A percentile compares a stretch with the other conserved stretches of the same genome.
phyloP scores from a whole-genome alignment of 352 stramenopile species.

The Saprolegnia parasitica region DNA sequence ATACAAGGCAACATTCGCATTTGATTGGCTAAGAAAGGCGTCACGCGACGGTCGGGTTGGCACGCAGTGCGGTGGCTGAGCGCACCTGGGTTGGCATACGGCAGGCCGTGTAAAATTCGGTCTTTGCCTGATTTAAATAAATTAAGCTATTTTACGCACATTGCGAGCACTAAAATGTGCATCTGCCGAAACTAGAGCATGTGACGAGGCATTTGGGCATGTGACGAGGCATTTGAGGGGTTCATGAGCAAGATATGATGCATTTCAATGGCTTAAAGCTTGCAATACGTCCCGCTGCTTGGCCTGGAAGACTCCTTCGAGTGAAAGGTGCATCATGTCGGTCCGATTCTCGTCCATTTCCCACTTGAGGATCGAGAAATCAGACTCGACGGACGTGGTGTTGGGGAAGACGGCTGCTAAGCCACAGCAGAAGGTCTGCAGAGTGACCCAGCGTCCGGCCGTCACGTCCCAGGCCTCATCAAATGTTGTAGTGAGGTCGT shows the following conservation, averaged over 20 bases:
- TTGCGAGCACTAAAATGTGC: background rate
- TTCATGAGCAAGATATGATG: background rate
- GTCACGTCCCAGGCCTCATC: slow-evolving; percentile 12
- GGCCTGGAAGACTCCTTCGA: slow-evolving; percentile 18
- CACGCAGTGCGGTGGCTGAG: no score
- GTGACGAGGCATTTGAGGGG: no score
- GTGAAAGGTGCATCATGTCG: background rate
- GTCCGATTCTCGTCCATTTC: slow-evolving; percentile 18
- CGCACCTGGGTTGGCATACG: no score
- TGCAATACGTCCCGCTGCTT: background rate
- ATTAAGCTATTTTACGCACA: background rate
- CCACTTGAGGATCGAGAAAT: slow-evolving; percentile 9
- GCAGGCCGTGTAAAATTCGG: background rate
- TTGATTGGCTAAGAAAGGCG: no score
- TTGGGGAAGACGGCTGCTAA: slow-evolving; percentile 14
- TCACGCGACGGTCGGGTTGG: no score
- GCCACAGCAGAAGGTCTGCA: background rate
- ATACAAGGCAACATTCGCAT: no score
- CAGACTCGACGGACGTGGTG: slow-evolving; percentile 8
- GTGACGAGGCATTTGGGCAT: no score
- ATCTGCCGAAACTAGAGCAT: background rate
- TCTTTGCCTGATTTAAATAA: background rate
- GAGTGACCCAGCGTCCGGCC: background rate
- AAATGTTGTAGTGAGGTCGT: slow-evolving; percentile 2
- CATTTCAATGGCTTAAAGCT: background rate